Conservation (phyloP, 164 flowering plant species). For the Litsea cubeba region DNA sequence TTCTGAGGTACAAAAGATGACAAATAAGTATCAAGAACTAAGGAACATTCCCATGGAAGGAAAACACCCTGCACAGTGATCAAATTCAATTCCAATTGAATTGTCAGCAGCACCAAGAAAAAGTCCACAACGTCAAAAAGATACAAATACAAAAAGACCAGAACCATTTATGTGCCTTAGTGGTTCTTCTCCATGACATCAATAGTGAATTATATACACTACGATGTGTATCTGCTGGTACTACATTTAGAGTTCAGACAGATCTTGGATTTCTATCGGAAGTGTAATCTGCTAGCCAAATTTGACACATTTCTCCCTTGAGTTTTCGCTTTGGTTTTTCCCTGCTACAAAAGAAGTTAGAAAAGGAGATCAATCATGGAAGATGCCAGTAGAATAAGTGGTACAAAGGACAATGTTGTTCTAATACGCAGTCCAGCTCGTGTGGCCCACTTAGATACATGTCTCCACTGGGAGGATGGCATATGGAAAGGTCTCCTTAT, state of each 20-base stretch:
- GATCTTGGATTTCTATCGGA: neutral
- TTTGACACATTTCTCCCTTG: neutral
- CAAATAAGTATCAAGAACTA: neutral
- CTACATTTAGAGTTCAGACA: neutral
- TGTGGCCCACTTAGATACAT: neutral
- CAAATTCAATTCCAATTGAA: neutral
- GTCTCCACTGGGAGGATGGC: neutral
- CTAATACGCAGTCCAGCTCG: neutral
- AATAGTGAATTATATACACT: too few relatives aligned
- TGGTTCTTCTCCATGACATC: too few relatives aligned
- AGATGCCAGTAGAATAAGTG: neutral
- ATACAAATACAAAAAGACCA: too few relatives aligned
- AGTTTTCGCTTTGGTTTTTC: neutral
- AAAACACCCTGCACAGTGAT: neutral
- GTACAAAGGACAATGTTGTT: neutral
- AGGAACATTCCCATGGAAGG: neutral
- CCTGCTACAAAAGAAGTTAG: neutral
- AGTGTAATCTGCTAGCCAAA: neutral
- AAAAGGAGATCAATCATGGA: neutral
- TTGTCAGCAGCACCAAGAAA: neutral
- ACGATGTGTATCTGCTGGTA: neutral
- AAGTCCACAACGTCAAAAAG: neutral
- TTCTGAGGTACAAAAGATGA: neutral
- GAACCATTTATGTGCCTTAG: too few relatives aligned
- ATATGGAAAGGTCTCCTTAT: neutral